Conservation (phyloP, 129 eudicot species). For the Deinandra increscens region DNA sequence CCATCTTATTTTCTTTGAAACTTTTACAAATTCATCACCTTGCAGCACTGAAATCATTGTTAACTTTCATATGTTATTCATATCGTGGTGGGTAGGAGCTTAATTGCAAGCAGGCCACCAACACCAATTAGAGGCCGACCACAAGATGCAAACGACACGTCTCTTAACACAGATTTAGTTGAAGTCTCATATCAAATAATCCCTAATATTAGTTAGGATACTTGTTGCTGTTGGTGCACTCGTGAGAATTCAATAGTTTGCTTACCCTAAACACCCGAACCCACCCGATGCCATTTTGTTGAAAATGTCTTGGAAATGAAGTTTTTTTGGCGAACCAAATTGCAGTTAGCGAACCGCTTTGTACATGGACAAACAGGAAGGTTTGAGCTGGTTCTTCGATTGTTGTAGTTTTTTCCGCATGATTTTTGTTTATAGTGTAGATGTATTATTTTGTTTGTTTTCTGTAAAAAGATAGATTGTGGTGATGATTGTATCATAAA, state of each 20-base stretch:
- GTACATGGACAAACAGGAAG: constrained; percentile 46
- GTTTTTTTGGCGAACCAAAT: constrained; percentile 25
- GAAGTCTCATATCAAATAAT: neutral
- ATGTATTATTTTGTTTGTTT: constrained; percentile 40
- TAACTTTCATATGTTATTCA: constrained; percentile 3
- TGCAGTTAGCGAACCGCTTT: constrained; percentile 21
- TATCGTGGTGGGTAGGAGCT: constrained; percentile 54
- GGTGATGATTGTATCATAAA: constrained; percentile 54
- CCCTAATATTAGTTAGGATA: neutral
- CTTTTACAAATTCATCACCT: neutral
- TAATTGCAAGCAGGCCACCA: constrained; percentile 82
- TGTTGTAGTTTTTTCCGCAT: constrained; percentile 38
- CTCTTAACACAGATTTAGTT: constrained; percentile 80
- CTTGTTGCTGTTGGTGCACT: constrained; percentile 20
- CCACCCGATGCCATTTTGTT: no score
- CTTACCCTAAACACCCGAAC: no score
- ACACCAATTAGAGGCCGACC: neutral
- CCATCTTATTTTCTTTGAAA: neutral
- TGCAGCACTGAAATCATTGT: neutral
- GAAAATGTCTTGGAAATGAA: constrained; percentile 23
- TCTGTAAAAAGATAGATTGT: constrained; percentile 28
- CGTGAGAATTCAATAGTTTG: constrained; percentile 2
- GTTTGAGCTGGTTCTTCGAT: constrained; percentile 30
- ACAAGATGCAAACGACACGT: constrained; percentile 62
- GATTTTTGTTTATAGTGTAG: constrained; percentile 27